A percentile compares a stretch with the other conserved stretches of the same genome.
These are phyloP conservation scores for Apiotrichum gracile DNA, from an alignment of 1,284 basidiomycete genomes.

Conservation along the genomic window DNA sequence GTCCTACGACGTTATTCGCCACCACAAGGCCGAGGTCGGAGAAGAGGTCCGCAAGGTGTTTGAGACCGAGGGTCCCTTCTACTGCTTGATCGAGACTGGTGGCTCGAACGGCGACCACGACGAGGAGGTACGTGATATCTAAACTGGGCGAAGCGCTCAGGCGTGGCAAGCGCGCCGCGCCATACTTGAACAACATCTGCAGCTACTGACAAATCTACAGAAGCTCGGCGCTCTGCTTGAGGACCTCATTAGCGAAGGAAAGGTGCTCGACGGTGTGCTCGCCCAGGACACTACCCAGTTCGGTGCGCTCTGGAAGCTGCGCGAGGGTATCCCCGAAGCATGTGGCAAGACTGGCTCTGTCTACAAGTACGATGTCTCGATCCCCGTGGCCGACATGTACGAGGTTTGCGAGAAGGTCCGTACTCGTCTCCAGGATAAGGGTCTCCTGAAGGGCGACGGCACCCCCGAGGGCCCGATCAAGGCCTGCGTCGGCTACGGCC, in stretches of 20 bases:
- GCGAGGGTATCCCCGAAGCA: constrained; percentile 92
- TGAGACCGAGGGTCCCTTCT: constrained; percentile 72
- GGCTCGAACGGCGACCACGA: constrained; percentile 92
- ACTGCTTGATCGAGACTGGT: constrained; percentile 88
- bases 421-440: constrained; percentile 65
- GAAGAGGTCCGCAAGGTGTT: constrained; percentile 44
- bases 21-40: constrained; percentile 43
- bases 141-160: no score
- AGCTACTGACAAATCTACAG: constrained; percentile 49
- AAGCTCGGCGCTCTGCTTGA: constrained; percentile 84
- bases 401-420: constrained; percentile 77
- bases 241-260: constrained; percentile 66
- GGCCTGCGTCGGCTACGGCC: constrained; percentile 86
- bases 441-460: constrained; percentile 57
- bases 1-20: constrained; percentile 70
- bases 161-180: no score
- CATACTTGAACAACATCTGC: background rate
- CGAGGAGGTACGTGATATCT: constrained; percentile 72
- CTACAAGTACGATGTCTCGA: constrained; percentile 96
- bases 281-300: constrained; percentile 91
- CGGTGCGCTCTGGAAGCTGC: constrained; percentile 80
- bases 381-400: constrained; percentile 85
- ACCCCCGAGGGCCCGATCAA: constrained; percentile 62
- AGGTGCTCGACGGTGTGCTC: constrained; percentile 85
- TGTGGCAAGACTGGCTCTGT: constrained; percentile 89